A percentile compares a stretch with the other conserved stretches of the same genome.
Evolutionary conservation across 2,329 filamentous ascomycete species (phyloP).

Genomic region (Botryotinia convoluta): DNA sequence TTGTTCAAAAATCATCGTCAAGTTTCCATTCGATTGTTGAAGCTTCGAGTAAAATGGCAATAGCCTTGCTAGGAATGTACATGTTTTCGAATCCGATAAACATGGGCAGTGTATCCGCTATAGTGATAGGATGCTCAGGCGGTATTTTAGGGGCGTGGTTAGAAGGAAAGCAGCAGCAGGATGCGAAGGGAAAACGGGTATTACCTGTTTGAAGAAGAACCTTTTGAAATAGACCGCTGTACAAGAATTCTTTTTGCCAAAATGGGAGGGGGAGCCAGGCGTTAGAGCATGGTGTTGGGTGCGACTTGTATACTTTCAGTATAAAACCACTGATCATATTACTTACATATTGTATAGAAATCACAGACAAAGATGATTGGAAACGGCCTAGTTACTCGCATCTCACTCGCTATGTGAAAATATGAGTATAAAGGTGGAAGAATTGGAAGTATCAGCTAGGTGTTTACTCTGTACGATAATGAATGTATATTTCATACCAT

Average conservation of each 20-base stretch:
- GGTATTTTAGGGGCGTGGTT: constrained; percentile 3
- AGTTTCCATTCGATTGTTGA: constrained; percentile 4
- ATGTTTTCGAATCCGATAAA: constrained; percentile 3
- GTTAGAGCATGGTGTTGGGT: background rate
- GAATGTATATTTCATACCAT: background rate
- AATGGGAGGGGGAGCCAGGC: background rate
- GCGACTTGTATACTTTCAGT: background rate
- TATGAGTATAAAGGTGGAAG: background rate
- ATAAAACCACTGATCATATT: background rate
- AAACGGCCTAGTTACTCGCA: background rate
- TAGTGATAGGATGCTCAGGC: constrained; percentile 13
- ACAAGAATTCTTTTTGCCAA: background rate
- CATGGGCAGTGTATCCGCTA: background rate
- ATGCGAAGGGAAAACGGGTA: background rate
- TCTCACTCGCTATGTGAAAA: too few relatives aligned
- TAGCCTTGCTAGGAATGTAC: constrained; percentile 13
- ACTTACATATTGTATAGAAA: constrained; percentile 12
- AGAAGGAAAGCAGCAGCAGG: constrained; percentile 8
- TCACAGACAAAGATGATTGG: background rate
- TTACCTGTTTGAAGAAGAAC: background rate
- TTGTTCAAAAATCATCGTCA: constrained; percentile 5
- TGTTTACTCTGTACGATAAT: background rate
- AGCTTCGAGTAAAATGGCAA: constrained; percentile 4
- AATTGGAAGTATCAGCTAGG: background rate
- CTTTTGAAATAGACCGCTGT: background rate